Percentiles rank a stretch among this genome's conserved stretches.
Evolutionary conservation across 2,329 filamentous ascomycete genomes (phyloP).

Genomic region (Pestalotiopsis fici): DNA sequence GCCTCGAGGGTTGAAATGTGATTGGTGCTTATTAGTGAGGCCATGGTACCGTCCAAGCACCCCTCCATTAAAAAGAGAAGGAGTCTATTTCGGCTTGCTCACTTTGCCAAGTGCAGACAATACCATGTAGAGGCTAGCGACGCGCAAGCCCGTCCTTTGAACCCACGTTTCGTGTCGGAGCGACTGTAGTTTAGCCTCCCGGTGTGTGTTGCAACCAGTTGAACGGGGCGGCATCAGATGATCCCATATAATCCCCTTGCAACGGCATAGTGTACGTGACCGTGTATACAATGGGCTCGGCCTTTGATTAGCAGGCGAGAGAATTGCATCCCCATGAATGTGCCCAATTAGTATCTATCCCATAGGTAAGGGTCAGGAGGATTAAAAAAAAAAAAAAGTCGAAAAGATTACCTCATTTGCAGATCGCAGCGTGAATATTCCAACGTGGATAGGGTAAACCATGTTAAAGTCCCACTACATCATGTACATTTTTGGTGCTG

Average conservation of each 20-base stretch:
- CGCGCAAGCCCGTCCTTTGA: background rate
- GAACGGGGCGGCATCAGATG: background rate
- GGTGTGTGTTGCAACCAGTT: background rate
- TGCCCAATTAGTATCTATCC: too few species aligned
- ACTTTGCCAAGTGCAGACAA: background rate
- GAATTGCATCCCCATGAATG: too few species aligned
- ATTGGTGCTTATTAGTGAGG: conserved; percentile 1
- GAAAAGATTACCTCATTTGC: background rate
- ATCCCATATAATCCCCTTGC: background rate
- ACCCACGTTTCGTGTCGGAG: background rate
- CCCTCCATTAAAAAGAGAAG: background rate
- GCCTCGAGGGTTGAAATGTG: background rate
- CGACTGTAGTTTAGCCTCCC: background rate
- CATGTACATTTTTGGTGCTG: background rate
- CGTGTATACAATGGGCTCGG: background rate
- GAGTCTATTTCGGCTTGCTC: background rate
- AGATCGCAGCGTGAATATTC: background rate
- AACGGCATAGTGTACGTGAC: background rate
- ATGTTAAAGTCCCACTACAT: background rate
- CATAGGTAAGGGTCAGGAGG: background rate
- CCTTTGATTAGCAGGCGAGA: background rate
- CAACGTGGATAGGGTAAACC: background rate
- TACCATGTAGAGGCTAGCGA: background rate
- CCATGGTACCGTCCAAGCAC: background rate
- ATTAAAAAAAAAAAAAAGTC: background rate